These are phyloP conservation scores for Exophiala aquamarina DNA, from an alignment of 2,329 filamentous ascomycete species.

Conservation along the genomic window DNA sequence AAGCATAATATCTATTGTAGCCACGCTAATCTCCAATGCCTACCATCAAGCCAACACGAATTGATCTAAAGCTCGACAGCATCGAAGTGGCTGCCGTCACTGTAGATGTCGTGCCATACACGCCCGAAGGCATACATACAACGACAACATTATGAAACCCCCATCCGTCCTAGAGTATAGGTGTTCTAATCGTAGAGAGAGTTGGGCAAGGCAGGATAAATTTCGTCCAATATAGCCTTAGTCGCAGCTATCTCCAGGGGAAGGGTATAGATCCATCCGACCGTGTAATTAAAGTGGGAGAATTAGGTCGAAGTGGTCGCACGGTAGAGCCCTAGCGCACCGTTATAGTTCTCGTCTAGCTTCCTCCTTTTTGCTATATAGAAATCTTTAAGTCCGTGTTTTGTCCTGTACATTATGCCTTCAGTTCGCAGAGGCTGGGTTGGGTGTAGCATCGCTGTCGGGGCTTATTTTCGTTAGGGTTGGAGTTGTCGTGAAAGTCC, in stretches of 20 bases:
- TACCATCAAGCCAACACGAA: slow-evolving; percentile 29
- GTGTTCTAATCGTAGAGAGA: slow-evolving; percentile 27
- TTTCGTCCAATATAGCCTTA: slow-evolving; percentile 15
- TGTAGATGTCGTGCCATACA: slow-evolving; percentile 24
- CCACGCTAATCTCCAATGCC: slow-evolving; percentile 32
- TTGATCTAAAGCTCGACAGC: slow-evolving; percentile 23
- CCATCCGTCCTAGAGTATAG: slow-evolving; percentile 31
- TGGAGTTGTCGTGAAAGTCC: too few species aligned
- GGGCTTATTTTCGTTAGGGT: too few species aligned
- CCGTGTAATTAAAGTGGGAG: slow-evolving; percentile 10
- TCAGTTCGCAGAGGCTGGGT: too few species aligned
- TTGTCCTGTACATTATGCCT: too few species aligned
- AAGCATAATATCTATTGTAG: too few species aligned
- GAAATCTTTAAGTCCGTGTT: too few species aligned
- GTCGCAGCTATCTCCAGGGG: slow-evolving; percentile 10
- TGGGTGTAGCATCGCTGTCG: too few species aligned
- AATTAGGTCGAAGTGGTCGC: too few species aligned
- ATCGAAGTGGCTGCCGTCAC: slow-evolving; percentile 25
- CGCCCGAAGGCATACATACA: slow-evolving; percentile 23
- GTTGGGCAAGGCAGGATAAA: not conserved
- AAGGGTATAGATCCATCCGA: slow-evolving; percentile 18
- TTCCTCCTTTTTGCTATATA: too few species aligned
- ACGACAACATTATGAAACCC: slow-evolving; percentile 26
- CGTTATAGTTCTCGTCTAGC: too few species aligned
- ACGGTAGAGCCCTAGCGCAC: too few species aligned